Percentiles rank a stretch among this genome's conserved stretches.
Evolutionary conservation across 257 asterid species (phyloP).

Genomic region (Forsythia viridissima): DNA sequence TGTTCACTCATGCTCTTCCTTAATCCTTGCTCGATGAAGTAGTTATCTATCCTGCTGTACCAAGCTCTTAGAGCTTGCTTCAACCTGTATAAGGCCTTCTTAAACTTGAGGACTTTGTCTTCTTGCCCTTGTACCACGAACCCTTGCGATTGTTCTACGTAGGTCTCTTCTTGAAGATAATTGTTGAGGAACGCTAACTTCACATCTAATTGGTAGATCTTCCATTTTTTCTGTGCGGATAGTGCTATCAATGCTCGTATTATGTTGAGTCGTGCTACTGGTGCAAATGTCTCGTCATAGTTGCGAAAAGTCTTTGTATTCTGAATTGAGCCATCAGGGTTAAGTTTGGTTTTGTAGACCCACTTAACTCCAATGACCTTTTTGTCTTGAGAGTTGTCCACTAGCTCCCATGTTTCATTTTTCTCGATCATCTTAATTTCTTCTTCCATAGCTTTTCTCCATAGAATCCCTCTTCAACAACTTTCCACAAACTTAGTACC

Average conservation of each 20-base stretch:
- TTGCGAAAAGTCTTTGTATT: no score
- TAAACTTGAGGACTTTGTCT: background rate
- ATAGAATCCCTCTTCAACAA: no score
- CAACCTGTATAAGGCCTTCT: background rate
- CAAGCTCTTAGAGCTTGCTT: no score
- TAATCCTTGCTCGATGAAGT: background rate
- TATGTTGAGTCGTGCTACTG: background rate
- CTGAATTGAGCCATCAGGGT: no score
- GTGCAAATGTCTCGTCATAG: no score
- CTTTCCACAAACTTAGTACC: no score
- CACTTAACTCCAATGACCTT: conserved; percentile 12
- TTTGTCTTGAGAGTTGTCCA: background rate
- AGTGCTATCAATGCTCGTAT: background rate
- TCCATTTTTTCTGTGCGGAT: background rate
- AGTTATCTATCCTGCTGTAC: background rate
- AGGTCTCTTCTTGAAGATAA: background rate
- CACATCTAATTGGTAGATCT: background rate
- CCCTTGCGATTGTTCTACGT: no score
- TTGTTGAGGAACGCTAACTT: background rate
- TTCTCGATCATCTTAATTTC: conserved; percentile 10
- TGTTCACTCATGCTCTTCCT: background rate
- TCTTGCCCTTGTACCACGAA: no score
- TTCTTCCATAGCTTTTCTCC: background rate
- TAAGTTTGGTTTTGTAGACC: no score
- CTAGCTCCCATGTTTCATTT: background rate